Percentiles rank a stretch among this genome's conserved stretches.
Conservation (phyloP, 345 rosid species). For the Clarkia xantiana region DNA sequence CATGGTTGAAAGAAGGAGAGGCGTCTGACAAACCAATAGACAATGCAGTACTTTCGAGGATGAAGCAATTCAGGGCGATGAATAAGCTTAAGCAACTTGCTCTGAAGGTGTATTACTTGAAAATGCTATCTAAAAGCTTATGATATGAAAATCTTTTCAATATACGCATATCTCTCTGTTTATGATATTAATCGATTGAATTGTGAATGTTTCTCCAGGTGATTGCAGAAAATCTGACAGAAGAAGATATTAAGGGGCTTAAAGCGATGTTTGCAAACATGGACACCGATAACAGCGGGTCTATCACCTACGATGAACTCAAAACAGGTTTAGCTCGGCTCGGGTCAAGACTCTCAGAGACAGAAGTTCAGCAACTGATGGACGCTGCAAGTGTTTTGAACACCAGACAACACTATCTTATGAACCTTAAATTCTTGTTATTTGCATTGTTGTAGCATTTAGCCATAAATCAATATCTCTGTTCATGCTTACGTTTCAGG, state of each 20-base stretch:
- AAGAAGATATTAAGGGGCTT: conserved; percentile 9
- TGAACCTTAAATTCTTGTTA: too few species aligned
- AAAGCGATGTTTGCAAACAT: conserved; percentile 62
- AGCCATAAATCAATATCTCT: not conserved
- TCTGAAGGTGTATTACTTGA: conserved; percentile 37
- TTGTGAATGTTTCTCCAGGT: conserved; percentile 24
- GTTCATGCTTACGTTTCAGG: conserved; percentile 13
- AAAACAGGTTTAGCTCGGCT: conserved; percentile 55
- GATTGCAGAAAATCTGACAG: conserved; percentile 67
- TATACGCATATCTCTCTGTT: too few species aligned
- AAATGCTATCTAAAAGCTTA: not conserved
- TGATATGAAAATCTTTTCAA: not conserved
- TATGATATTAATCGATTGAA: too few species aligned
- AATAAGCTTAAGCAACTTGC: conserved; percentile 78
- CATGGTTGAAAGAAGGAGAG: conserved; percentile 70
- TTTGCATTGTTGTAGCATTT: not conserved
- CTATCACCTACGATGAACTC: conserved; percentile 70
- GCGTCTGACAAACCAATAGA: conserved; percentile 74
- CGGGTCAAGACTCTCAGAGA: conserved; percentile 66
- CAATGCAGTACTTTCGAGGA: conserved; percentile 54
- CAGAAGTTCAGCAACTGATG: conserved; percentile 70
- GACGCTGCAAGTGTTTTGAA: conserved; percentile 50
- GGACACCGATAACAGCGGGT: conserved; percentile 79
- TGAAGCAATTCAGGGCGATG: conserved; percentile 84
- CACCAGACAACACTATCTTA: not conserved